phyloP scores from a whole-genome alignment of 2,329 filamentous ascomycete species.

The Aureobasidium lini region DNA sequence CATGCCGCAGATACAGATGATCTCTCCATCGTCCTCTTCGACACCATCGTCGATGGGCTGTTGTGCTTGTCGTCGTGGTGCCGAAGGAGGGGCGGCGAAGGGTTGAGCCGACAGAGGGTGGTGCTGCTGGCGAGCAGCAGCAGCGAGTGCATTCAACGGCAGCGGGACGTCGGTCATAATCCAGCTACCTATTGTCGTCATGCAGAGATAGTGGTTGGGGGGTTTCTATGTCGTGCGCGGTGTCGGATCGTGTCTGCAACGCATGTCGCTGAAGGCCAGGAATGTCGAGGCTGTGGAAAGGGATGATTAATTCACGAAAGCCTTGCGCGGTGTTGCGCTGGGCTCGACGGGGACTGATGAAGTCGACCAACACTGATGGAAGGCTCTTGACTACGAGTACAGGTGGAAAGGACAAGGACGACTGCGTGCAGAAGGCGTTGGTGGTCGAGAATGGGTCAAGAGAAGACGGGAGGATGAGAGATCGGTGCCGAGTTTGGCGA shows the following conservation, averaged over 20 bases:
- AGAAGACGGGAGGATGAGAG: constrained; percentile 1
- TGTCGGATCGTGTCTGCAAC: constrained; percentile 6
- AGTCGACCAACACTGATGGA: not conserved
- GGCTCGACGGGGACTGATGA: not conserved
- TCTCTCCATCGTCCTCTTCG: constrained; percentile 80
- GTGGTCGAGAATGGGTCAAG: constrained; percentile 1
- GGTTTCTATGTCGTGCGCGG: constrained; percentile 10
- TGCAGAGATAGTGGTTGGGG: not conserved
- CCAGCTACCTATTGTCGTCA: constrained; percentile 6
- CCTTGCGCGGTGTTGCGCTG: not conserved
- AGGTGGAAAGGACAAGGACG: not conserved
- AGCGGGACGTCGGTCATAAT: constrained; percentile 11
- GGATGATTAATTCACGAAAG: constrained; percentile 1
- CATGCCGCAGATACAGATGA: constrained; percentile 96
- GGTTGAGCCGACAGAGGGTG: constrained; percentile 1
- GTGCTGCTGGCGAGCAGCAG: constrained; percentile 3
- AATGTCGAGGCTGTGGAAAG: constrained; percentile 11
- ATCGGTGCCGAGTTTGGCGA: not conserved
- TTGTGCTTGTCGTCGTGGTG: constrained; percentile 1
- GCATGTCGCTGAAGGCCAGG: constrained; percentile 10
- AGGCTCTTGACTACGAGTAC: not conserved
- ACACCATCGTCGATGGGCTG: constrained; percentile 5
- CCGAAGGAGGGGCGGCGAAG: not conserved
- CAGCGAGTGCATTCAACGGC: constrained; percentile 11
- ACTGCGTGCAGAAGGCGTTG: not conserved